A percentile compares a stretch with the other conserved stretches of the same genome.
These are phyloP conservation scores for Alternaria infectoria DNA, from an alignment of 2,329 filamentous ascomycete genomes.

Conservation along the genomic window DNA sequence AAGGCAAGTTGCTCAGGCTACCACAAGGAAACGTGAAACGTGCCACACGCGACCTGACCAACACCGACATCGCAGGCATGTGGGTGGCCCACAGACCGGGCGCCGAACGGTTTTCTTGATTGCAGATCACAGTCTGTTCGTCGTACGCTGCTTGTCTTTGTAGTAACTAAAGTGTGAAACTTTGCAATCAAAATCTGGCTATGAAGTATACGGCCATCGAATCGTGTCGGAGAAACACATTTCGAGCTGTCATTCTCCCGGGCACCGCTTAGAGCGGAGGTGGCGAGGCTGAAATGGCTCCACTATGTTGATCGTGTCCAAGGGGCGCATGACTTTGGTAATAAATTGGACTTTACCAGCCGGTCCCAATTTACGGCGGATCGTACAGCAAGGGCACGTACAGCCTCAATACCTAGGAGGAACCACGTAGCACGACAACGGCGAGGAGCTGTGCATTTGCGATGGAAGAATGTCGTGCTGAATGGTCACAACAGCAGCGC, in stretches of 20 bases:
- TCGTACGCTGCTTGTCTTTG: background rate
- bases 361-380: slow-evolving; percentile 19
- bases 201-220: background rate
- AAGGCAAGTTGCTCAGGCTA: slow-evolving; percentile 6
- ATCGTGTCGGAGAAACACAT: background rate
- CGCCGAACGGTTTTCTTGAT: slow-evolving; percentile 9
- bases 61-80: background rate
- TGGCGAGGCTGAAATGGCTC: slow-evolving; percentile 6
- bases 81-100: background rate
- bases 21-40: slow-evolving; percentile 3
- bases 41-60: slow-evolving; percentile 10
- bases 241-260: slow-evolving; percentile 3
- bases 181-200: background rate
- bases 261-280: slow-evolving; percentile 6
- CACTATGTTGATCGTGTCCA: slow-evolving; percentile 15
- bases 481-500: slow-evolving; percentile 15
- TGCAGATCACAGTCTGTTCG: background rate
- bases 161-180: background rate
- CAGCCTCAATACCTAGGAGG: slow-evolving; percentile 13
- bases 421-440: slow-evolving; percentile 7
- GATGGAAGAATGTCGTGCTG: slow-evolving; percentile 3
- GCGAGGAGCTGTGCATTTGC: background rate
- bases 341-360: slow-evolving; percentile 18
- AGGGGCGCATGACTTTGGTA: slow-evolving; percentile 19
- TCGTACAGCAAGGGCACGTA: background rate